Conservation (phyloP, 2,329 filamentous ascomycete species). For the Aspergillus tubingensis region DNA sequence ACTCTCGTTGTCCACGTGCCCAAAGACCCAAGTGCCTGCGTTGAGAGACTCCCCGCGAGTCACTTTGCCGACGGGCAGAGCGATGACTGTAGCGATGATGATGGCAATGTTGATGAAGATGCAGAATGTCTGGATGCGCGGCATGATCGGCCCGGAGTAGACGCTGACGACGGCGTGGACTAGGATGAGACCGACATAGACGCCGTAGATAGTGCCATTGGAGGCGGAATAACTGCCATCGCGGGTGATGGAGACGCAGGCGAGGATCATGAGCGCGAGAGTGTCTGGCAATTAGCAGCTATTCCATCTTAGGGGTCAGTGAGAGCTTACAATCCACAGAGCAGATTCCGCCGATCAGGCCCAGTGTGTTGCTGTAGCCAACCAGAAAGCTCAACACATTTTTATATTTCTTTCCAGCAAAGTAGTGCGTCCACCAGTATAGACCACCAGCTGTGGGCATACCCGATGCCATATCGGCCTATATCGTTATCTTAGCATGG, state of each 20-base stretch:
- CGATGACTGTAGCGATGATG: constrained; percentile 59
- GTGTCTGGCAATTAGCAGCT: constrained; percentile 25
- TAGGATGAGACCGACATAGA: constrained; percentile 58
- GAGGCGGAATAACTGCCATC: constrained; percentile 60
- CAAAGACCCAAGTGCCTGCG: constrained; percentile 55
- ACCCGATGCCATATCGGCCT: constrained; percentile 54
- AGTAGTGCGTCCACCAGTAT: constrained; percentile 64
- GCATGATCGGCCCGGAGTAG: constrained; percentile 58
- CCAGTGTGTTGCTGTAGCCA: constrained; percentile 63
- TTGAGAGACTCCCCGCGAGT: constrained; percentile 33
- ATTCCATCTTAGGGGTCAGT: not conserved
- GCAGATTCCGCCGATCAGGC: constrained; percentile 62
- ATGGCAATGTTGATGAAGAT: constrained; percentile 59
- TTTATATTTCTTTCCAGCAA: constrained; percentile 55
- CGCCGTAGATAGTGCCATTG: constrained; percentile 58
- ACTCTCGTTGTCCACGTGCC: constrained; percentile 58
- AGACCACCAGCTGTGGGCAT: constrained; percentile 63
- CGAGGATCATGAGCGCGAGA: constrained; percentile 44
- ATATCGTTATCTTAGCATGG: not conserved
- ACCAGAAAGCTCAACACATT: constrained; percentile 63
- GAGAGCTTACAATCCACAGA: constrained; percentile 56
- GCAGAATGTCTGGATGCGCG: constrained; percentile 59
- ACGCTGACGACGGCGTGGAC: constrained; percentile 58
- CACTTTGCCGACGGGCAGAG: constrained; percentile 55
- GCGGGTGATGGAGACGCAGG: constrained; percentile 58